Conservation (phyloP, 2,329 filamentous ascomycete species). For the Fusarium sarcochroum region DNA sequence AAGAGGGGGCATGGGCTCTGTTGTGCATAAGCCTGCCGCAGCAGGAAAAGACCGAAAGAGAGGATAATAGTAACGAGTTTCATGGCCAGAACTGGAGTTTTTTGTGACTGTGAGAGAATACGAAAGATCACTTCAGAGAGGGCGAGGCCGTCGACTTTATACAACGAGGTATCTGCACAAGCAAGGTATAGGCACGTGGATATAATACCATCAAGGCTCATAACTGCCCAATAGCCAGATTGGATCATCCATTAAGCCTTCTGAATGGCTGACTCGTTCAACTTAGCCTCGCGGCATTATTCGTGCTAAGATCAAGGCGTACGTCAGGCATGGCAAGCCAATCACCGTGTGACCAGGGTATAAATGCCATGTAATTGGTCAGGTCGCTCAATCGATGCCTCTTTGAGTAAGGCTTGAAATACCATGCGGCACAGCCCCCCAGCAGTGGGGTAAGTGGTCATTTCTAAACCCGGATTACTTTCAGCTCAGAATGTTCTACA, state of each 20-base stretch:
- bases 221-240: accelerated
- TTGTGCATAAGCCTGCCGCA: neutral
- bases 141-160: neutral
- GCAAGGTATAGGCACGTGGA: too few species aligned
- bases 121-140: too few species aligned
- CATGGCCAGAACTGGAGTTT: neutral
- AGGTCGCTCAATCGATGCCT: neutral
- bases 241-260: accelerated
- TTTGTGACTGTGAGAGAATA: neutral
- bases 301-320: too few species aligned
- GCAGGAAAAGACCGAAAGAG: neutral
- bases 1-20: constrained; percentile 4
- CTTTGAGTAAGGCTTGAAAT: too few species aligned
- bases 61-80: neutral
- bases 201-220: neutral
- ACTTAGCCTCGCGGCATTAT: neutral
- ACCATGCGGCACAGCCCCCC: neutral
- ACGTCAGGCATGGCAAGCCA: neutral
- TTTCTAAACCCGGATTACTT: neutral
- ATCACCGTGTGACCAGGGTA: neutral
- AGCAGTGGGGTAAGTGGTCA: neutral
- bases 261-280: neutral
- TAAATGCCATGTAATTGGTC: neutral
- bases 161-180: neutral
- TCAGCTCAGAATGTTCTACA: neutral